These are phyloP conservation scores for Epichloe uncinata DNA, from an alignment of 2,329 filamentous ascomycete genomes.

Conservation along the genomic window DNA sequence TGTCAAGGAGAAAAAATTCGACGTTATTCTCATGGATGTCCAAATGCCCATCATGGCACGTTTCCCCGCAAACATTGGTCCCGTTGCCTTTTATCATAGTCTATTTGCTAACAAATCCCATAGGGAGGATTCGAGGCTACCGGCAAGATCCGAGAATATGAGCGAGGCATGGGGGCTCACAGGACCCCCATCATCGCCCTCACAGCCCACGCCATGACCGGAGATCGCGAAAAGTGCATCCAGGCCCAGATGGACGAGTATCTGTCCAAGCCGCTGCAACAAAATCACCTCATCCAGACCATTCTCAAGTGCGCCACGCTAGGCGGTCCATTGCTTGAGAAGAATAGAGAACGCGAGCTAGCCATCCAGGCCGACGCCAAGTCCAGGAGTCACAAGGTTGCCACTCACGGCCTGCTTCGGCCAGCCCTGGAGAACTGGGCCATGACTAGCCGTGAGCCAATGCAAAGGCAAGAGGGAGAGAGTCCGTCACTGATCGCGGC, in stretches of 20 bases:
- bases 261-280: slow-evolving; percentile 88
- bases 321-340: slow-evolving; percentile 68
- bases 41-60: slow-evolving; percentile 97
- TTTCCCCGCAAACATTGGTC: not conserved
- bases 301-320: slow-evolving; percentile 94
- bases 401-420: slow-evolving; percentile 23
- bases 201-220: slow-evolving; percentile 97
- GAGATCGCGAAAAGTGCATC: slow-evolving; percentile 94
- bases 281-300: slow-evolving; percentile 94
- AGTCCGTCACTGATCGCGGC: slow-evolving; percentile 47
- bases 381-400: slow-evolving; percentile 26
- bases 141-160: slow-evolving; percentile 90
- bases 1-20: slow-evolving; percentile 82
- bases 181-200: slow-evolving; percentile 92
- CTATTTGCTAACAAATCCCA: slow-evolving; percentile 20
- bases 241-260: slow-evolving; percentile 99
- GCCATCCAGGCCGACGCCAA: slow-evolving; percentile 37
- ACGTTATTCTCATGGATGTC: slow-evolving; percentile 97
- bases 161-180: slow-evolving; percentile 64
- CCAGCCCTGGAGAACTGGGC: slow-evolving; percentile 43
- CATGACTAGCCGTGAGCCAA: slow-evolving; percentile 53
- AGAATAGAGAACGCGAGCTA: slow-evolving; percentile 51
- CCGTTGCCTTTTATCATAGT: not conserved
- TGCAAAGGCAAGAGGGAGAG: slow-evolving; percentile 39
- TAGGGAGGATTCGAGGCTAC: slow-evolving; percentile 94